Conservation (phyloP, 2,329 filamentous ascomycete genomes). For the Malbranchea zuffiana region DNA sequence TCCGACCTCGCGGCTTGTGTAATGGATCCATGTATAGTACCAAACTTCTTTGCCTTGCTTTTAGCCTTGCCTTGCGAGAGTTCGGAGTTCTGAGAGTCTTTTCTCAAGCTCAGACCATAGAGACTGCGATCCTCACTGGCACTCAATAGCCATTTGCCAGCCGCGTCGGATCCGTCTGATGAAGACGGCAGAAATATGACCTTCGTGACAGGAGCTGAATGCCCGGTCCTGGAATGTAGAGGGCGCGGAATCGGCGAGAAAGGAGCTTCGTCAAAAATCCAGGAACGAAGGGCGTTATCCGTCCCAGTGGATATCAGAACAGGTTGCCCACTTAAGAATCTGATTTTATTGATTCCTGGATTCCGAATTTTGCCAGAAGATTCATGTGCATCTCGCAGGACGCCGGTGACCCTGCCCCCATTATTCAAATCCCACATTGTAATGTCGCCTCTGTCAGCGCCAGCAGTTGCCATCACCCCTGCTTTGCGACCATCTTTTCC, state of each 20-base stretch:
- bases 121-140: slow-evolving; percentile 81
- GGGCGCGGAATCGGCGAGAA: slow-evolving; percentile 79
- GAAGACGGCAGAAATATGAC: slow-evolving; percentile 77
- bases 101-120: slow-evolving; percentile 92
- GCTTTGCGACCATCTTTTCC: slow-evolving; percentile 74
- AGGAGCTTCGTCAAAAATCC: slow-evolving; percentile 89
- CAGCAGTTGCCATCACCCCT: slow-evolving; percentile 90
- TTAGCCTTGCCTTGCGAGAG: slow-evolving; percentile 82
- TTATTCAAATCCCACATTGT: slow-evolving; percentile 94
- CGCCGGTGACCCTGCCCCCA: slow-evolving; percentile 73
- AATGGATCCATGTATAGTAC: slow-evolving; percentile 13
- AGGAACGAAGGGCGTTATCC: slow-evolving; percentile 89
- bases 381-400: slow-evolving; percentile 79
- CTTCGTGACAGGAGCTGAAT: slow-evolving; percentile 73
- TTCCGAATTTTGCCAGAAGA: slow-evolving; percentile 47
- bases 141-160: slow-evolving; percentile 89
- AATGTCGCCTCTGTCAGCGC: slow-evolving; percentile 67
- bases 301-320: slow-evolving; percentile 81
- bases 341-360: slow-evolving; percentile 67
- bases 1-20: slow-evolving; percentile 18
- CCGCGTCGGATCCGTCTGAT: slow-evolving; percentile 77
- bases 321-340: slow-evolving; percentile 81
- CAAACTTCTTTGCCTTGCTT: slow-evolving; percentile 71
- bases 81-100: slow-evolving; percentile 87
- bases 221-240: slow-evolving; percentile 75